Conservation (phyloP, 2,329 filamentous ascomycete species). For the Aspergillus sp. region DNA sequence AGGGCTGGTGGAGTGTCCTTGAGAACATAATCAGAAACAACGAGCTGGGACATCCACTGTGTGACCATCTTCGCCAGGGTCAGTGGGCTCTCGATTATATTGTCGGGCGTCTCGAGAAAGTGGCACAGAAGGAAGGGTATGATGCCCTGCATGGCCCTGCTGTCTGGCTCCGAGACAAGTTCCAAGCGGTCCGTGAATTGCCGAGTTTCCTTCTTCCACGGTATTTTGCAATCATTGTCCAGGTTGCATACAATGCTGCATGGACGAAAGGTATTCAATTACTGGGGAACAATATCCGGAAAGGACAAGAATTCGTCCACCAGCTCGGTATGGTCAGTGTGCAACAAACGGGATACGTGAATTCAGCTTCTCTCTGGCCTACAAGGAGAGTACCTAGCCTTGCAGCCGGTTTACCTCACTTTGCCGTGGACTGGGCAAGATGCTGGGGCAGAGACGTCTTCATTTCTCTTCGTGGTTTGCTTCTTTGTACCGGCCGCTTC, state of each 20-base stretch:
- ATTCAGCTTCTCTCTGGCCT: slow-evolving; percentile 87
- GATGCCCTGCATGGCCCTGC: slow-evolving; percentile 63
- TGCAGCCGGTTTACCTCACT: slow-evolving; percentile 90
- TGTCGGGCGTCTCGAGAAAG: slow-evolving; percentile 70
- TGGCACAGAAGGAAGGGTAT: slow-evolving; percentile 63
- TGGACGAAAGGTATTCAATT: slow-evolving; percentile 74
- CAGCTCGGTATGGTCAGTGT: slow-evolving; percentile 86
- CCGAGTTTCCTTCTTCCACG: slow-evolving; percentile 87
- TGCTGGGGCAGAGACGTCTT: slow-evolving; percentile 98
- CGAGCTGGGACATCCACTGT: slow-evolving; percentile 87
- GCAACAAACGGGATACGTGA: slow-evolving; percentile 84
- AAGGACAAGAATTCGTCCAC: slow-evolving; percentile 85
- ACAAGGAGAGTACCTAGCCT: slow-evolving; percentile 79
- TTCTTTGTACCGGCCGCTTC: slow-evolving; percentile 83
- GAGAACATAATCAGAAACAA: slow-evolving; percentile 83
- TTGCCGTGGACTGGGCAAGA: slow-evolving; percentile 87
- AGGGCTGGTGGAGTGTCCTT: slow-evolving; percentile 96
- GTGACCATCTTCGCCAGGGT: slow-evolving; percentile 86
- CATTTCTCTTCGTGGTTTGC: slow-evolving; percentile 89
- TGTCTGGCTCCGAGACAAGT: slow-evolving; percentile 77
- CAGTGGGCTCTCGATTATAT: slow-evolving; percentile 93
- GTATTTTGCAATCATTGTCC: slow-evolving; percentile 87
- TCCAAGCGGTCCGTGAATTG: slow-evolving; percentile 78
- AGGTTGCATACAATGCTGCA: slow-evolving; percentile 82
- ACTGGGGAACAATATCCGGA: slow-evolving; percentile 72